Evolutionary conservation across 768 basidiomycete species (phyloP).

Genomic region (Kwoniella mangroviensis): DNA sequence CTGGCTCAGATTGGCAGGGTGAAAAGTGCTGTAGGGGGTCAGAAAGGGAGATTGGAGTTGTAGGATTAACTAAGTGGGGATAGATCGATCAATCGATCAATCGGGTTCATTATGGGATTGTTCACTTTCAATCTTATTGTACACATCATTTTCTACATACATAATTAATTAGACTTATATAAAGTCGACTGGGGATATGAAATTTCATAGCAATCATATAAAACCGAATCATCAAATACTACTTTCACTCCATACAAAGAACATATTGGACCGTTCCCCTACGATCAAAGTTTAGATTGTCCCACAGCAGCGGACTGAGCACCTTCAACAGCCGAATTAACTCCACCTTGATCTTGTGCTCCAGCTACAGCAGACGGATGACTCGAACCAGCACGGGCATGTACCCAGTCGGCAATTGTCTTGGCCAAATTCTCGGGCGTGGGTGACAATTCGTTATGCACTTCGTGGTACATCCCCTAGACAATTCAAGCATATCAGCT

Average conservation of each 20-base stretch:
- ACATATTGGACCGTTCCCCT: background rate
- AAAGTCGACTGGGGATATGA: background rate
- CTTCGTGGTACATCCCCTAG: slow-evolving; percentile 50
- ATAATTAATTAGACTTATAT: slow-evolving; percentile 4
- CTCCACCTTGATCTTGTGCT: background rate
- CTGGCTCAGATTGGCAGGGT: slow-evolving; percentile 14
- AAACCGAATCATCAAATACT: background rate
- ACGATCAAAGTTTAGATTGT: background rate
- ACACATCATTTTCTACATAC: slow-evolving; percentile 2
- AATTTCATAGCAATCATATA: slow-evolving; percentile 2
- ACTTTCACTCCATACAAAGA: background rate
- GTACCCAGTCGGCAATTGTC: slow-evolving; percentile 41
- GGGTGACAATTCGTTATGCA: slow-evolving; percentile 49
- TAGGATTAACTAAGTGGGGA: background rate
- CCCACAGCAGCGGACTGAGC: slow-evolving; percentile 1
- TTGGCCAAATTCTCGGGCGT: slow-evolving; percentile 39
- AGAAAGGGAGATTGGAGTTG: slow-evolving; percentile 19
- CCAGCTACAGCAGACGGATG: background rate
- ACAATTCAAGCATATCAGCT: no score
- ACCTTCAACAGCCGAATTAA: slow-evolving; percentile 3
- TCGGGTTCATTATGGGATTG: background rate
- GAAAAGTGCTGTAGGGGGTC: slow-evolving; percentile 15
- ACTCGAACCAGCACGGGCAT: slow-evolving; percentile 12
- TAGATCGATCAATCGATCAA: background rate
- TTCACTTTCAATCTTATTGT: background rate